Conservation (phyloP, 768 basidiomycete genomes). For the Amanita rimosa region DNA sequence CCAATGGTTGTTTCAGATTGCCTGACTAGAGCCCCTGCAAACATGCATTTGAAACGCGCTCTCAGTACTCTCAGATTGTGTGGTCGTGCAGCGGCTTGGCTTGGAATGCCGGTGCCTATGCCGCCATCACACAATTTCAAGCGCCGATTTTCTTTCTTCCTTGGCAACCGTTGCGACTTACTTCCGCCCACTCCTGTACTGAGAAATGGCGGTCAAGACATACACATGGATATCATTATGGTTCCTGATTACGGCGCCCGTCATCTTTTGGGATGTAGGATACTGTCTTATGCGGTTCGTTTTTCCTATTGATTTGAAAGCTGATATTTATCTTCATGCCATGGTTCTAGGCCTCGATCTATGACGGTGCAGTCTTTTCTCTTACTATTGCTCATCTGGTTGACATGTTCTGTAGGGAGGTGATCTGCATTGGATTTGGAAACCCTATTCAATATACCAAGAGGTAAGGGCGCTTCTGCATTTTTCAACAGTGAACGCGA, state of each 20-base stretch:
- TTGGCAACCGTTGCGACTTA: neutral
- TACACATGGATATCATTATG: slow-evolving; percentile 52
- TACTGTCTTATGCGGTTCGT: slow-evolving; percentile 74
- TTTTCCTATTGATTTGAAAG: neutral
- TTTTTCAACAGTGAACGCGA: slow-evolving; percentile 14
- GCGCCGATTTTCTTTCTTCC: too few relatives aligned
- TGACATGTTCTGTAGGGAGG: slow-evolving; percentile 38
- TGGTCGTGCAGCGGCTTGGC: too few relatives aligned
- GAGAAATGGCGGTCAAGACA: slow-evolving; percentile 36
- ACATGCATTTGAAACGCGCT: too few relatives aligned
- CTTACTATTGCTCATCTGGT: neutral
- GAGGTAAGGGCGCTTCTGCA: slow-evolving; percentile 30
- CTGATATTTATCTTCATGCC: neutral
- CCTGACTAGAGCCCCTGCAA: too few relatives aligned
- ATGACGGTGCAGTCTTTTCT: slow-evolving; percentile 35
- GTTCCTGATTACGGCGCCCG: slow-evolving; percentile 53
- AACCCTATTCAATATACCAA: slow-evolving; percentile 71
- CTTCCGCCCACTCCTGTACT: neutral
- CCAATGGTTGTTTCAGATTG: too few relatives aligned
- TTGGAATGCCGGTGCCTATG: too few relatives aligned
- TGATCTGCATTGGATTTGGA: slow-evolving; percentile 89
- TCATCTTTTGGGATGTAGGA: slow-evolving; percentile 72
- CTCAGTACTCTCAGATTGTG: too few relatives aligned
- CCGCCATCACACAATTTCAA: too few relatives aligned
- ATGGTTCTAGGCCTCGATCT: slow-evolving; percentile 57